A percentile compares a stretch with the other conserved stretches of the same genome.
These are phyloP conservation scores for Auxenochlorella pyrenoidosa DNA, from an alignment of 139 green algal species.

Conservation along the genomic window DNA sequence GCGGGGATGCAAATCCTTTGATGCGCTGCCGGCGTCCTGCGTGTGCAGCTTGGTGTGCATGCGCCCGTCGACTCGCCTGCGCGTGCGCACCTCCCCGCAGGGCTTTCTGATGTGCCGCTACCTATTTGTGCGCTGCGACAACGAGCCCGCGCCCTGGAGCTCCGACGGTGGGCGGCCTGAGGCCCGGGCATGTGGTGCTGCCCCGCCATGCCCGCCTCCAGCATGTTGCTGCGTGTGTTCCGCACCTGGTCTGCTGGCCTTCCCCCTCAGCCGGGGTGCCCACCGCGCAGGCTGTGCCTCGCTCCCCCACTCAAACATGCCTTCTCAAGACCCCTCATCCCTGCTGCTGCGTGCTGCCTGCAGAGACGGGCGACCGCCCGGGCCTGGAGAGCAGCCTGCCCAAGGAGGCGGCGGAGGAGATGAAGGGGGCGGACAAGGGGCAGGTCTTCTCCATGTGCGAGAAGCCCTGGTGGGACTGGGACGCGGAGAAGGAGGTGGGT, in stretches of 20 bases:
- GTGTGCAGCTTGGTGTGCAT: too few species aligned
- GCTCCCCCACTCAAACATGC: too few species aligned
- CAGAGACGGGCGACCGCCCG: conserved; percentile 27
- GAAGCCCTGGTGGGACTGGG: conserved; percentile 80
- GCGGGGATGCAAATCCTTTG: too few species aligned
- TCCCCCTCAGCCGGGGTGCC: too few species aligned
- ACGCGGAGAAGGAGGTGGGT: conserved; percentile 41
- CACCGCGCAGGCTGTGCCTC: too few species aligned
- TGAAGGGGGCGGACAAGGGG: conserved; percentile 68
- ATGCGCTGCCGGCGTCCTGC: too few species aligned
- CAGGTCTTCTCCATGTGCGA: conserved; percentile 69
- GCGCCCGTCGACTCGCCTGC: too few species aligned
- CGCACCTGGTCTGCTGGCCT: neutral
- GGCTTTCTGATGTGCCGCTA: conserved; percentile 90
- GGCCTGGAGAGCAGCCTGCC: conserved; percentile 59
- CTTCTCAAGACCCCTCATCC: too few species aligned
- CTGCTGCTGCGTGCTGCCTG: neutral
- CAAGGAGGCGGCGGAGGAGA: conserved; percentile 67
- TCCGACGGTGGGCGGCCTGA: conserved; percentile 53
- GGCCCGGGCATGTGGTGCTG: too few species aligned
- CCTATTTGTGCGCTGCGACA: conserved; percentile 95
- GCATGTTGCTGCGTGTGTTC: neutral
- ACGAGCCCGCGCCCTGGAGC: conserved; percentile 91
- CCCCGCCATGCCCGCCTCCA: too few species aligned
- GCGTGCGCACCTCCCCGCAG: conserved; percentile 36